Conservation (phyloP, 371 early-diverging fungal species). For the Cokeromyces recurvatus region DNA sequence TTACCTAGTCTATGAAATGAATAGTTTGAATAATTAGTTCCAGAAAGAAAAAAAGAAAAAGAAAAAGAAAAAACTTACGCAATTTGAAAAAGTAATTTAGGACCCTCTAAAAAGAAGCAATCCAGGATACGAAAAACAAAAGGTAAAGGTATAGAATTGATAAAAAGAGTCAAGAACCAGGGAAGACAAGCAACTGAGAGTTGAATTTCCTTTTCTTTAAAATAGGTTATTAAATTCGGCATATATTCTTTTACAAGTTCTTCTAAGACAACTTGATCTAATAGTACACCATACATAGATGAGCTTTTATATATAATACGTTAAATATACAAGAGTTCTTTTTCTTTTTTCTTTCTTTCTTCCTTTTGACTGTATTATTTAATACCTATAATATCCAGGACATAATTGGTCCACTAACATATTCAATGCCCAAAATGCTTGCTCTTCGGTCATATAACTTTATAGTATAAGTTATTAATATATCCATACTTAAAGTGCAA, state of each 20-base stretch:
- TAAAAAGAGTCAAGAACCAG: slow-evolving; percentile 93
- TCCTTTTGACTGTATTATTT: too few relatives aligned
- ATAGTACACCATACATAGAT: slow-evolving; percentile 96
- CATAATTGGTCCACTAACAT: slow-evolving; percentile 85
- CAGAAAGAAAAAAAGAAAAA: neutral
- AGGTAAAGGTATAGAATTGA: slow-evolving; percentile 88
- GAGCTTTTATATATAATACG: slow-evolving; percentile 65
- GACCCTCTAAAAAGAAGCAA: slow-evolving; percentile 92
- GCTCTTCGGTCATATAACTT: slow-evolving; percentile 90
- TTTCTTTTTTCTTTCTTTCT: too few relatives aligned
- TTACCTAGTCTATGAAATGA: neutral
- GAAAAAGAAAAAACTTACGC: slow-evolving; percentile 44
- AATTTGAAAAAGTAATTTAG: slow-evolving; percentile 88
- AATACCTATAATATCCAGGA: slow-evolving; percentile 86
- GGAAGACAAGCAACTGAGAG: slow-evolving; percentile 92
- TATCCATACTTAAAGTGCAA: too few relatives aligned
- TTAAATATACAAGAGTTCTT: too few relatives aligned
- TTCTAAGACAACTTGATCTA: slow-evolving; percentile 94
- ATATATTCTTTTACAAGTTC: slow-evolving; percentile 71
- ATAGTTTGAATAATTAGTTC: neutral
- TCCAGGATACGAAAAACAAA: slow-evolving; percentile 90
- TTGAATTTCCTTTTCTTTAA: slow-evolving; percentile 84
- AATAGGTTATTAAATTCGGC: slow-evolving; percentile 72
- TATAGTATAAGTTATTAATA: neutral
- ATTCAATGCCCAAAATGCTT: slow-evolving; percentile 92